phyloP scores from a whole-genome alignment of 1,139 yeast genomes.

The Hyphopichia pseudoburtonii region DNA sequence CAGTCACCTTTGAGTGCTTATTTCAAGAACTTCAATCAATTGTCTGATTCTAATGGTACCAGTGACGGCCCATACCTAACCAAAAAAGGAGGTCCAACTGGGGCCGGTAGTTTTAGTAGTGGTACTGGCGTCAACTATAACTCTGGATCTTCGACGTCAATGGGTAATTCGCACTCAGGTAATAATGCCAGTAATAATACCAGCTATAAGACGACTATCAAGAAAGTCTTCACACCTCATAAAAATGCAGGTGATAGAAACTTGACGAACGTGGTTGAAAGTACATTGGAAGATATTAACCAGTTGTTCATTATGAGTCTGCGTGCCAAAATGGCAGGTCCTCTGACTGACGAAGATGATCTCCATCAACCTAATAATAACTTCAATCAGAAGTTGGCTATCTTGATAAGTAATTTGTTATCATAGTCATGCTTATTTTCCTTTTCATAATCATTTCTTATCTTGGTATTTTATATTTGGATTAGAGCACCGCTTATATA shows the following conservation, averaged over 20 bases:
- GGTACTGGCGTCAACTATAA: too few relatives aligned
- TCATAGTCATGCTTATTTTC: neutral
- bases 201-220: constrained; percentile 37
- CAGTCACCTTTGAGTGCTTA: constrained; percentile 4
- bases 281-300: constrained; percentile 26
- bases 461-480: too few relatives aligned
- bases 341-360: neutral
- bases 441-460: neutral
- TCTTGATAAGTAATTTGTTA: constrained; percentile 15
- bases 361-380: constrained; percentile 9
- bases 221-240: constrained; percentile 35
- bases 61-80: too few relatives aligned
- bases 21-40: constrained; percentile 3
- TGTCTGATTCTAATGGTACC: too few relatives aligned
- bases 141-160: neutral
- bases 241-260: constrained; percentile 35
- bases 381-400: constrained; percentile 19
- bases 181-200: constrained; percentile 9
- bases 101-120: too few relatives aligned
- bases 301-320: constrained; percentile 11
- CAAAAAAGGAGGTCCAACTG: too few relatives aligned
- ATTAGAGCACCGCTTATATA: too few relatives aligned
- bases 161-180: neutral
- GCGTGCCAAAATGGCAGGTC: neutral
- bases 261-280: constrained; percentile 24